These are phyloP conservation scores for Acanthamoeba triangularis DNA, from an alignment of 208 protist genomes.

Conservation along the genomic window DNA sequence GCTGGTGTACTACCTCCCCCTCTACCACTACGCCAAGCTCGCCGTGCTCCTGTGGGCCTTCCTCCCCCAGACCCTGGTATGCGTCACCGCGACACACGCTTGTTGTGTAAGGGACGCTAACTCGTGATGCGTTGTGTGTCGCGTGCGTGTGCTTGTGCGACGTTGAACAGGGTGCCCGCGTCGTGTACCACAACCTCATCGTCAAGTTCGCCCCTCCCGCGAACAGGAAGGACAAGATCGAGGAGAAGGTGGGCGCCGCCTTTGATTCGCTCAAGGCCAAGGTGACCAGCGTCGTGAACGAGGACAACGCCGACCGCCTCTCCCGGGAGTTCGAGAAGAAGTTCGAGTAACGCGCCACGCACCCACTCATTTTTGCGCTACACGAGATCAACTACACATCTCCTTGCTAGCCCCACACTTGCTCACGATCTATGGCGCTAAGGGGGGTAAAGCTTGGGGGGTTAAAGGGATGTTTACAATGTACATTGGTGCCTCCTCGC, in stretches of 20 bases:
- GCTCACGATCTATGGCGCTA: too few species aligned
- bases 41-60: slow-evolving; percentile 37
- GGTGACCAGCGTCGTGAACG: slow-evolving; percentile 54
- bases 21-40: slow-evolving; percentile 65
- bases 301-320: slow-evolving; percentile 17
- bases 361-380: too few species aligned
- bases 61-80: slow-evolving; percentile 37
- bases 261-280: slow-evolving; percentile 32
- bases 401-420: too few species aligned
- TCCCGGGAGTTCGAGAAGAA: slow-evolving; percentile 29
- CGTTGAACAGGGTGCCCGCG: not conserved
- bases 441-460: too few species aligned
- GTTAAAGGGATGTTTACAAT: not conserved
- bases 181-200: slow-evolving; percentile 35
- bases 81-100: too few species aligned
- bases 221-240: slow-evolving; percentile 18
- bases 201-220: not conserved
- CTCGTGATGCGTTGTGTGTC: too few species aligned
- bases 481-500: not conserved
- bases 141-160: too few species aligned
- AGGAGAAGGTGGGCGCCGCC: slow-evolving; percentile 59
- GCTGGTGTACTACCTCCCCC: slow-evolving; percentile 6
- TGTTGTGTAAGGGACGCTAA: too few species aligned
- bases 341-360: too few species aligned
- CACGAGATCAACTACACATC: too few species aligned